Evolutionary conservation across 169 alveolate species (phyloP).

Genomic region (Cryptosporidium sp.): DNA sequence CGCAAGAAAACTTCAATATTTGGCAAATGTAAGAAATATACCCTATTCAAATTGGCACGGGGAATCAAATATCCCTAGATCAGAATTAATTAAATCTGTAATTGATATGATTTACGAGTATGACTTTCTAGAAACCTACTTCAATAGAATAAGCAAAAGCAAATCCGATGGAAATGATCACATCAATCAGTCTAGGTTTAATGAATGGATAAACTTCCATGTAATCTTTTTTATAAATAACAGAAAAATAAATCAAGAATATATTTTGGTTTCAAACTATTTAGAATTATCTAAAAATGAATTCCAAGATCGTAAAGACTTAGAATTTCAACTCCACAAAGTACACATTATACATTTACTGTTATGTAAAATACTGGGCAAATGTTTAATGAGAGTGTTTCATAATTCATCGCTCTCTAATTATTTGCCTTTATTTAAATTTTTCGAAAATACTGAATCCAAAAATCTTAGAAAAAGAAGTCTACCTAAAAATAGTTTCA

Average conservation of each 20-base stretch:
- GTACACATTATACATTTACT: slow-evolving; percentile 16
- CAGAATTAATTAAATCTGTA: slow-evolving; percentile 41
- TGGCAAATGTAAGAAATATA: slow-evolving; percentile 39
- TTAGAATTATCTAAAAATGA: background rate
- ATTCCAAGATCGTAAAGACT: background rate
- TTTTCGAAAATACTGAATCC: background rate
- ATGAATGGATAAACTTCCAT: slow-evolving; percentile 26
- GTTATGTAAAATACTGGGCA: slow-evolving; percentile 6
- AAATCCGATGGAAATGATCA: background rate
- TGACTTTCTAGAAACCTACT: slow-evolving; percentile 54
- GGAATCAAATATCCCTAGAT: slow-evolving; percentile 18
- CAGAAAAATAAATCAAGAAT: slow-evolving; percentile 22
- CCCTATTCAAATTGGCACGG: slow-evolving; percentile 62
- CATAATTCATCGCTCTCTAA: slow-evolving; percentile 16
- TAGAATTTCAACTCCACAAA: slow-evolving; percentile 14
- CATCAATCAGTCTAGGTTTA: background rate
- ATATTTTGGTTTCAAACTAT: background rate
- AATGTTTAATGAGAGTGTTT: background rate
- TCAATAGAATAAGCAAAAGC: background rate
- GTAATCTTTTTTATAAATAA: background rate
- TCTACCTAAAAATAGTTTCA: background rate
- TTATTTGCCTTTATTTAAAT: background rate
- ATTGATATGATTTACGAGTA: slow-evolving; percentile 67
- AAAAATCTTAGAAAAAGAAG: background rate
- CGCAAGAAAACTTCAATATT: slow-evolving; percentile 50